Conservation (phyloP, 192 early-diverging fungal species). For the Entomortierella lignicola region DNA sequence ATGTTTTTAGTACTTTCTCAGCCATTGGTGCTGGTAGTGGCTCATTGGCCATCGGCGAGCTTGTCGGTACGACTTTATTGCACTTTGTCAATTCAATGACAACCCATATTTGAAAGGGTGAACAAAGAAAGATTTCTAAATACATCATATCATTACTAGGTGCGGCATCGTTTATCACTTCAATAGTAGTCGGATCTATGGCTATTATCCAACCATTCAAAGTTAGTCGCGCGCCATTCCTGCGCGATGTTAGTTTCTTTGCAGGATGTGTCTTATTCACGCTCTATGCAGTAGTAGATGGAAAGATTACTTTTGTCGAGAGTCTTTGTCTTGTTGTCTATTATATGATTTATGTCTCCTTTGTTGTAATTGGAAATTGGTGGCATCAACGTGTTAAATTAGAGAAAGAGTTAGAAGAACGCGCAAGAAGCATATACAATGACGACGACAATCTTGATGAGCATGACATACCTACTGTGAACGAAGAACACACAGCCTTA, state of each 20-base stretch:
- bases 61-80: constrained; percentile 75
- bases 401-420: constrained; percentile 41
- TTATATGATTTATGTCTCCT: constrained; percentile 69
- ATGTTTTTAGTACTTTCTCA: constrained; percentile 90
- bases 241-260: constrained; percentile 85
- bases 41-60: constrained; percentile 88
- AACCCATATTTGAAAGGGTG: too few relatives aligned
- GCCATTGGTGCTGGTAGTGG: constrained; percentile 75
- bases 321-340: constrained; percentile 64
- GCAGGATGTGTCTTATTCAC: constrained; percentile 64
- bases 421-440: constrained; percentile 26
- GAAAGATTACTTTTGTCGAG: constrained; percentile 65
- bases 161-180: constrained; percentile 82
- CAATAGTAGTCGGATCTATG: constrained; percentile 86
- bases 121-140: too few relatives aligned
- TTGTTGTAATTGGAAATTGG: constrained; percentile 68
- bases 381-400: constrained; percentile 31
- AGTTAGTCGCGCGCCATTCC: constrained; percentile 73
- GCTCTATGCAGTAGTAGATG: constrained; percentile 64
- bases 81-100: too few relatives aligned
- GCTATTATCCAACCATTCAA: constrained; percentile 82
- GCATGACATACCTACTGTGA: background rate
- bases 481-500: background rate
- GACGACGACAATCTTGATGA: background rate
- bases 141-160: too few relatives aligned